These are phyloP conservation scores for Candida ipomoeae DNA, from an alignment of 805 yeast species.

Conservation along the genomic window DNA sequence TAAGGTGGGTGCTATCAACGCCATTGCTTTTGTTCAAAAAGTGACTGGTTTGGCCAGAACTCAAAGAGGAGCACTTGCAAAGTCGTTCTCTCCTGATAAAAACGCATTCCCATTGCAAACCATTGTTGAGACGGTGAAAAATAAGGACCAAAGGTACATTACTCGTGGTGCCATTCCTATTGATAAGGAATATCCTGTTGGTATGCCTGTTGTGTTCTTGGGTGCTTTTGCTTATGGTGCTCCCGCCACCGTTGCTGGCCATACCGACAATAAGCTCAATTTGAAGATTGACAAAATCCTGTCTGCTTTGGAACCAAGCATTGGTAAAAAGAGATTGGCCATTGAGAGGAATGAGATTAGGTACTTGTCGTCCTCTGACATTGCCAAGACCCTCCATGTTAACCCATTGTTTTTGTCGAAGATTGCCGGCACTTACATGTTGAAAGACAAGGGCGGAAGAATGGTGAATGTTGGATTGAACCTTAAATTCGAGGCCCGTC, in stretches of 20 bases:
- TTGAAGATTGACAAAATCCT: conserved; percentile 44
- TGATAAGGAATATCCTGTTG: conserved; percentile 75
- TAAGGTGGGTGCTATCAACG: conserved; percentile 47
- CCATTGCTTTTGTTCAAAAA: conserved; percentile 65
- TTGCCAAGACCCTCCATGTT: conserved; percentile 53
- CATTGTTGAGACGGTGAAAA: conserved; percentile 67
- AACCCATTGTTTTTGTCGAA: conserved; percentile 67
- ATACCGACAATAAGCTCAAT: conserved; percentile 44
- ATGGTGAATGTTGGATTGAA: conserved; percentile 74
- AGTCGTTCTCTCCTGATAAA: conserved; percentile 55
- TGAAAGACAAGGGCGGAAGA: conserved; percentile 45
- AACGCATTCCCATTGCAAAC: conserved; percentile 73
- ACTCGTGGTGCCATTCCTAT: conserved; percentile 75
- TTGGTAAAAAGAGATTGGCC: conserved; percentile 59
- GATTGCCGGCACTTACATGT: conserved; percentile 68
- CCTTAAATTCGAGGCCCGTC: conserved; percentile 73
- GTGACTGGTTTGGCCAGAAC: conserved; percentile 75
- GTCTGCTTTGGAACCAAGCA: conserved; percentile 50
- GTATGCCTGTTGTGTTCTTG: conserved; percentile 67
- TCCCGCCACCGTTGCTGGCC: conserved; percentile 63
- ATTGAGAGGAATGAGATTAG: conserved; percentile 52
- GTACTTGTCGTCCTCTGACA: conserved; percentile 64
- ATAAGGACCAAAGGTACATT: conserved; percentile 68
- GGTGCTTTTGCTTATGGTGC: conserved; percentile 89
- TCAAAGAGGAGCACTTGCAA: conserved; percentile 67